Evolutionary conservation across 768 basidiomycete genomes (phyloP).

Genomic region (Tylopilus sp.): DNA sequence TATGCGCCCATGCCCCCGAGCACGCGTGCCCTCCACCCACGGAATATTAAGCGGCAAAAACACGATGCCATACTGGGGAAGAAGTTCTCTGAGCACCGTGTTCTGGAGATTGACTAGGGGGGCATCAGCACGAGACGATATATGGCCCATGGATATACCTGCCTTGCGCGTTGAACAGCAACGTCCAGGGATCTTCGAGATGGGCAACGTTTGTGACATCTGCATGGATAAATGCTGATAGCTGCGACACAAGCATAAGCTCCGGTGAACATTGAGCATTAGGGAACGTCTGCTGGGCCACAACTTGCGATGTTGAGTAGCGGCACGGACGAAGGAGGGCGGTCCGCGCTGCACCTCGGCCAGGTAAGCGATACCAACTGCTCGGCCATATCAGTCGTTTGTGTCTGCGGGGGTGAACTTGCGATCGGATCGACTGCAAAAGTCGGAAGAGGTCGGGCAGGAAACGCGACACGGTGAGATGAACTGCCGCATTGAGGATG

Average conservation of each 20-base stretch:
- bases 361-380: conserved; percentile 22
- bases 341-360: conserved; percentile 11
- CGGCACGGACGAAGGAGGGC: conserved; percentile 1
- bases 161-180: conserved; percentile 56
- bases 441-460: conserved; percentile 40
- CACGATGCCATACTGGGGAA: conserved; percentile 40
- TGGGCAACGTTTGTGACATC: neutral
- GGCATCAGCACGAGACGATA: neutral
- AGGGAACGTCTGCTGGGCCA: neutral
- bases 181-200: conserved; percentile 41
- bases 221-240: conserved; percentile 14
- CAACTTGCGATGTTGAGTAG: neutral
- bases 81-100: conserved; percentile 36
- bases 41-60: conserved; percentile 36
- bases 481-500: conserved; percentile 46
- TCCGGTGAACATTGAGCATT: neutral
- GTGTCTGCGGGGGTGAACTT: conserved; percentile 12
- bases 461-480: conserved; percentile 41
- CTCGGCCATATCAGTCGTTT: conserved; percentile 25
- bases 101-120: conserved; percentile 49
- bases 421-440: conserved; percentile 28
- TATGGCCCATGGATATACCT: neutral
- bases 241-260: conserved; percentile 4
- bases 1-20: neutral
- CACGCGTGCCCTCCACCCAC: neutral